phyloP scores from a whole-genome alignment of 208 protist species.

The Acanthamoeba sp. region DNA sequence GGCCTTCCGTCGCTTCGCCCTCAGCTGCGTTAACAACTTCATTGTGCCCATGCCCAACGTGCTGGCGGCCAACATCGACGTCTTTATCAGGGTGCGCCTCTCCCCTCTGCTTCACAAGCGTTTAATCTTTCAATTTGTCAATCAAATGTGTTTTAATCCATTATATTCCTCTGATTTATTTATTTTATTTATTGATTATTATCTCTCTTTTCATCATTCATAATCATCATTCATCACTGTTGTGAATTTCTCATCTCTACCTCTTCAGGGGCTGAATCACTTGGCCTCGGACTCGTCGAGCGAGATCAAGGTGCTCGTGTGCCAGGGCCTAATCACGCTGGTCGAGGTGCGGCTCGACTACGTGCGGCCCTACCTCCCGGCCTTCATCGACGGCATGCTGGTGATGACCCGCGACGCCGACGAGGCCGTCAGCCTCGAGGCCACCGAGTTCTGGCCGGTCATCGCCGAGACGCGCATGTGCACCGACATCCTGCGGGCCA shows the following conservation, averaged over 20 bases:
- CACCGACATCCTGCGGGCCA: slow-evolving; percentile 56
- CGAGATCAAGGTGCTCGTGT: slow-evolving; percentile 82
- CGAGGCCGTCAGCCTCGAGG: slow-evolving; percentile 85
- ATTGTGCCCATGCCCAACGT: slow-evolving; percentile 78
- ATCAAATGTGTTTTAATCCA: not conserved
- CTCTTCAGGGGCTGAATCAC: slow-evolving; percentile 78
- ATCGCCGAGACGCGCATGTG: slow-evolving; percentile 80
- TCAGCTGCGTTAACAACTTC: slow-evolving; percentile 82
- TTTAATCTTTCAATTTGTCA: not conserved
- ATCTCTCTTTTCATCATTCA: no score
- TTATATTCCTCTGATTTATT: not conserved
- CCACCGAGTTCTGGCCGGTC: slow-evolving; percentile 90
- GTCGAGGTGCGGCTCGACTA: slow-evolving; percentile 81
- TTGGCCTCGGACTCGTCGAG: slow-evolving; percentile 76
- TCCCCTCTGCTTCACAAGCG: not conserved
- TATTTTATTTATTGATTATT: slow-evolving; percentile 25
- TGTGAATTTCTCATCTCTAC: no score
- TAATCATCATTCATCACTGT: not conserved
- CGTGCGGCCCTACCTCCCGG: slow-evolving; percentile 77
- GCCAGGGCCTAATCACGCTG: slow-evolving; percentile 82
- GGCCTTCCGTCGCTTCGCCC: slow-evolving; percentile 54
- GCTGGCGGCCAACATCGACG: slow-evolving; percentile 78
- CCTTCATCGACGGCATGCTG: slow-evolving; percentile 86
- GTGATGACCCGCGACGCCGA: slow-evolving; percentile 75
- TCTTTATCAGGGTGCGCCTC: slow-evolving; percentile 75